A percentile compares a stretch with the other conserved stretches of the same genome.
Conservation (phyloP, 1,284 basidiomycete species). For the Boletus coffeatus region DNA sequence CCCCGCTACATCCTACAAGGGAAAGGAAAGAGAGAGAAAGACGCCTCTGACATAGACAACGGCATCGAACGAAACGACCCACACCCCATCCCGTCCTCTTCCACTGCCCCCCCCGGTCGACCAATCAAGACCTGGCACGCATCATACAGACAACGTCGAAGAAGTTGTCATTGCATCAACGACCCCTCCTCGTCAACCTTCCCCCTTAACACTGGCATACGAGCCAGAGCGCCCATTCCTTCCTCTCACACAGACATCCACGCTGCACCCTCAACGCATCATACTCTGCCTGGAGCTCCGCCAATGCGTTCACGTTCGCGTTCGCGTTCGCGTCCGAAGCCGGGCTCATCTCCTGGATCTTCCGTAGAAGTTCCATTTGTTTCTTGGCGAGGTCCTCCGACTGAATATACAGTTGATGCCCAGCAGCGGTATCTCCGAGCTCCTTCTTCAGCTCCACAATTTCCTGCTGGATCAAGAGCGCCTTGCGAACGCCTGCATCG, state of each 20-base stretch:
- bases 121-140: constrained; percentile 2
- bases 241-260: constrained; percentile 7
- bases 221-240: constrained; percentile 9
- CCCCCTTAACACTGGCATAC: constrained; percentile 11
- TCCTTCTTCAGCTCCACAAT: background rate
- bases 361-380: background rate
- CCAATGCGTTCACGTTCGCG: too few species aligned
- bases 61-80: constrained; percentile 4
- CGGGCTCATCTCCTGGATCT: background rate
- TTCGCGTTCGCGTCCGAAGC: background rate
- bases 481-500: background rate
- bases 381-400: background rate
- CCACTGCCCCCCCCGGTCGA: constrained; percentile 7
- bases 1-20: constrained; percentile 21
- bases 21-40: constrained; percentile 28
- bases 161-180: constrained; percentile 21
- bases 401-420: background rate
- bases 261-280: background rate
- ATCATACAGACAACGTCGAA: constrained; percentile 15
- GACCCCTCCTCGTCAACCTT: constrained; percentile 5
- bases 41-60: constrained; percentile 9
- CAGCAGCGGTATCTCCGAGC: background rate
- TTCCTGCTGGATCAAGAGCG: background rate
- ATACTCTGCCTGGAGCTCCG: background rate
- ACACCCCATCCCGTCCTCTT: constrained; percentile 19